phyloP scores from a whole-genome alignment of 2,329 filamentous ascomycete genomes.

The Lachnellula willkommii region DNA sequence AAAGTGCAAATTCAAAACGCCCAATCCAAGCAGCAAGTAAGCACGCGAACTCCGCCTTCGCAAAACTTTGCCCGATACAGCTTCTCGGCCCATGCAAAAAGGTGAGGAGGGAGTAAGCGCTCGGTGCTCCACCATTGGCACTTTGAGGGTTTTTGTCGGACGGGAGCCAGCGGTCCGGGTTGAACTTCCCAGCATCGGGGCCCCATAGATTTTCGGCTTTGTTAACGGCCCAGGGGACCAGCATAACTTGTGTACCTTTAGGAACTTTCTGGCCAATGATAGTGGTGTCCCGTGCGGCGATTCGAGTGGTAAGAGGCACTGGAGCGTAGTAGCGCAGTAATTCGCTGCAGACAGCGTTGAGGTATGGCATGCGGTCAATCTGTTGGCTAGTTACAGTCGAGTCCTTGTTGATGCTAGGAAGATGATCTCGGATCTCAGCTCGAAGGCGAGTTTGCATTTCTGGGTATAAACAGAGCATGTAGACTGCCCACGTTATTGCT shows the following conservation, averaged over 20 bases:
- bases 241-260: slow-evolving; percentile 62
- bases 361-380: slow-evolving; percentile 71
- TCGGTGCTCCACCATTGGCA: slow-evolving; percentile 63
- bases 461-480: slow-evolving; percentile 61
- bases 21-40: slow-evolving; percentile 73
- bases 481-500: slow-evolving; percentile 69
- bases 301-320: slow-evolving; percentile 64
- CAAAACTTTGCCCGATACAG: slow-evolving; percentile 79
- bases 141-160: slow-evolving; percentile 32
- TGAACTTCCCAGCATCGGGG: slow-evolving; percentile 65
- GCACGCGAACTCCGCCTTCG: slow-evolving; percentile 79
- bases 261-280: slow-evolving; percentile 63
- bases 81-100: slow-evolving; percentile 82
- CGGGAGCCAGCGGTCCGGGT: slow-evolving; percentile 72
- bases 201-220: slow-evolving; percentile 68
- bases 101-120: slow-evolving; percentile 72
- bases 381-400: slow-evolving; percentile 46
- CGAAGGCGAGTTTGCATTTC: slow-evolving; percentile 63
- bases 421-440: slow-evolving; percentile 56
- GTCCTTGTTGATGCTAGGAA: slow-evolving; percentile 45
- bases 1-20: slow-evolving; percentile 59
- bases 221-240: slow-evolving; percentile 65
- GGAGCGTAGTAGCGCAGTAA: slow-evolving; percentile 68
- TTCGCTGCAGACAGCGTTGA: slow-evolving; percentile 75
- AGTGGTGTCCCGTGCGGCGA: slow-evolving; percentile 57